Base-by-base conservation (phyloP, 73 alveolate genomes). In the Paramecium sonneborni region DNA sequence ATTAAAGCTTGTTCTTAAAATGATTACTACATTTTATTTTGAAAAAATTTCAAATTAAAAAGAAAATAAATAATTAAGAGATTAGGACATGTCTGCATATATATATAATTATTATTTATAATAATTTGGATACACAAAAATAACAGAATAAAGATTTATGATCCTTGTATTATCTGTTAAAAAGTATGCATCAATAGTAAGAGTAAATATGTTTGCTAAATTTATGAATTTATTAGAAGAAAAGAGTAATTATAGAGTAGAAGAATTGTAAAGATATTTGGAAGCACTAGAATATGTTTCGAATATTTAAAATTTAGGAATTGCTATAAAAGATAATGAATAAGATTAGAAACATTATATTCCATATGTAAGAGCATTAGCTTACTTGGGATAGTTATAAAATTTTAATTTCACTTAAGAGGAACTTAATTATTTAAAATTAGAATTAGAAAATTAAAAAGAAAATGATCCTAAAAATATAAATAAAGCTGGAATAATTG, bases 41-140 rank as follows among this genome's bases (percentile, higher is more conserved):
- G 93, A 87, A n/a, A 87, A 76, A 37, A 58, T 87, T 10, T 18
- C 38, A 23, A 23, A 35, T 7, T 41, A 55, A 34, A 87, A 87
- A 28, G 93, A 87, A 68, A 87, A 87, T 87, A 87, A 43, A 57
- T 67, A 67, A n/a, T 38, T 67, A 2, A 87, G 79, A 41, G 93
- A 87, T 28, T 41, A 67, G 6, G 93, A 87, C 39, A 67, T 87
- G 76, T 35, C 93, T 4, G 21, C 85, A 9, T 87, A 56, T 43
- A 69, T 62, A 18, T 87, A 87, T 34, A 87, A 87, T 15, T 87
- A 62, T 39, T 87, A 87, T 43, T 67, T 72, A 15, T 57, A 72
- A 10, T 87, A 87, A 26, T 87, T 67, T 87, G 93, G 93, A 39
- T 72, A 67, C 41, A 87, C 85, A 21, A 87, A 87, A 28, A 34